Base-by-base conservation (phyloP, 352 stramenopile genomes). In the Globisporangium sylvaticum region DNA sequence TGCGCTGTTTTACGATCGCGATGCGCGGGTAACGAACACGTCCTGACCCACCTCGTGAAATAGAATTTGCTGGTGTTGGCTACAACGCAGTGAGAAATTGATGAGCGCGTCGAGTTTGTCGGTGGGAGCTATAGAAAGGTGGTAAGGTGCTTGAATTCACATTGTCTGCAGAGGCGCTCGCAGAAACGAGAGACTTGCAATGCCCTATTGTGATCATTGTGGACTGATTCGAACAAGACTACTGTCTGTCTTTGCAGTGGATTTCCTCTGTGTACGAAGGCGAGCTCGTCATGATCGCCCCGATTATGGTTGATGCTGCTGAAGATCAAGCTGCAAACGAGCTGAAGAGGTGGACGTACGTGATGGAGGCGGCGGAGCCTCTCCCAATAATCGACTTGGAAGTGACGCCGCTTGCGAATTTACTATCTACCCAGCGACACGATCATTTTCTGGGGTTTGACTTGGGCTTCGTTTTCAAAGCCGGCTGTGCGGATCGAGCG, bases 311-410 rank as follows among this genome's bases (percentile, higher is more conserved):
- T 20, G 20, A 44, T 9, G 32, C 18, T 8, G 32, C 4, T 27
- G 14, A 25, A 15, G 50, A 34, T 10, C 29, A 56, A 10, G 32
- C 24, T 1, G 37, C 34, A n/a, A 22, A 32, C 4, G 52, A 57
- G 52, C 25, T 57, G 52, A 50, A 20, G 6, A 42, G 14, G 25
- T 67, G 62, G 62, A 62, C 27, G 18, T 67, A 46, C 32, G 62
- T 62, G 24, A 56, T 67, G 52, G 50, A 61, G 37, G 50, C 31
- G 18, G 50, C 50, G 32, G 15, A 66, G 42, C 18, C 52, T 10
- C 50, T 66, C 34, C 50, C 62, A 12, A 5, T 37, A 5, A 66
- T 66, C 50, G 39, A 66, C 24, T 24, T 66, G 50, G 50, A 60
- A 22, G 37, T 39, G 22, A 55, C 62, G 22, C 2, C 24, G 3